Base-by-base conservation (phyloP, 2,329 filamentous ascomycete species). In the Penicillium capsulatum region DNA sequence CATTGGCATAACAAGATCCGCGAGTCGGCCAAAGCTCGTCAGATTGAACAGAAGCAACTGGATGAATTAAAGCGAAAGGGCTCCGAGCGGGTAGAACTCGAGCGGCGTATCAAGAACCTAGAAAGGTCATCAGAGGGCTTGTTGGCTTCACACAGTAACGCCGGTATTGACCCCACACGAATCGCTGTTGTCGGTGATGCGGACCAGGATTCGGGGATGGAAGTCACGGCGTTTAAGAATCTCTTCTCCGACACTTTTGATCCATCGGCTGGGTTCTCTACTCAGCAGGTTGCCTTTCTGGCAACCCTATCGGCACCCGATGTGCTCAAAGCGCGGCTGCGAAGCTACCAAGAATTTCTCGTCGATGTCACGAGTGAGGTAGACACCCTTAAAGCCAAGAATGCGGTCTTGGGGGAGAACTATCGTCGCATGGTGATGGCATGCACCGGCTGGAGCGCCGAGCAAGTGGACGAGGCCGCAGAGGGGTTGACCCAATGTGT, bases 381-480 rank as follows among this genome's bases (percentile, higher is more conserved):
- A 2, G 75, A 77, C 13, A 77, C 77, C 4, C 75, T 98, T 7
- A 83, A 87, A 60, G 82, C 83, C 19, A 81, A 86, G 44, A 91
- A 87, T 53, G 83, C 81, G 3, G 89, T 95, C 38, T 74, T 94
- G 3, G 91, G 95, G 58, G 74, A 84, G 50, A 88, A 92, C 65
- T 96, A 96, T 61, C 79, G 89, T 17, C 85, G 84, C 50, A 86
- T 97, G 19, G 88, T 98, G 16, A 81, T 84, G 38, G 71, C 96
- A 9, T 96, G 91, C 60, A 94, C 89, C 0, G 82, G 81, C 7
- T 85, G 90, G 22, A 76, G 80, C 1, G 88, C 94, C 46, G 74
- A 76, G 7, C 79, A 87, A 42, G 85, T 97, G 10, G 92, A 97
- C 53, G 78, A 79, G 41, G 78, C 89, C 36, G 73, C 96, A 0